Conservation (phyloP, 352 stramenopile species). For the Pythium myriotylum region DNA sequence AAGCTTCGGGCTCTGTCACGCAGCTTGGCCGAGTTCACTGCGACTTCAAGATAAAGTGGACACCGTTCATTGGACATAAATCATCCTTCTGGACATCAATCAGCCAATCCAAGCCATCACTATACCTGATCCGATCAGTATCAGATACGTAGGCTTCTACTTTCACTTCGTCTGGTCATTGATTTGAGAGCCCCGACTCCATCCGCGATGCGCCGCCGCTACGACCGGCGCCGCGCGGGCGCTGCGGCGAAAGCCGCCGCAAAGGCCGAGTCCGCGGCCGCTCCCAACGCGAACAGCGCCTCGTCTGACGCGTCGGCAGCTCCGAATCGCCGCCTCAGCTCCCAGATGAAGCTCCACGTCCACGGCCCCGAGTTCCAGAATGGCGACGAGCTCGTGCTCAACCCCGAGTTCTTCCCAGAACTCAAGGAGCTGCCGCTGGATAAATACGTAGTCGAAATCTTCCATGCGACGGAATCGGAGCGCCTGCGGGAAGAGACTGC, state of each 20-base stretch:
- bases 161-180: background rate
- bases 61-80: background rate
- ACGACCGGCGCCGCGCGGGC: conserved; percentile 23
- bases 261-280: conserved; percentile 4
- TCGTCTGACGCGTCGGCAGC: background rate
- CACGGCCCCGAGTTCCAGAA: conserved; percentile 84
- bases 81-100: background rate
- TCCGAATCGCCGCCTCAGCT: conserved; percentile 20
- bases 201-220: conserved; percentile 28
- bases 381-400: conserved; percentile 81
- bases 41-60: background rate
- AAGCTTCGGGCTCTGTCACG: conserved; percentile 50
- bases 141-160: background rate
- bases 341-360: conserved; percentile 72
- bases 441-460: conserved; percentile 85
- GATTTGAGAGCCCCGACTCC: background rate
- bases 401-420: conserved; percentile 79
- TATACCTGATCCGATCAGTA: conserved; percentile 8
- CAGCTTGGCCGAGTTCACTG: conserved; percentile 46
- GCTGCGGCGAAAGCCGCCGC: conserved; percentile 3
- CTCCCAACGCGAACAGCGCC: background rate
- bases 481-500: conserved; percentile 33
- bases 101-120: background rate
- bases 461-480: conserved; percentile 51
- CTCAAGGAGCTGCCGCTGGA: conserved; percentile 66